phyloP scores from a whole-genome alignment of 148 eudicot species.

The Bassia scoparia region DNA sequence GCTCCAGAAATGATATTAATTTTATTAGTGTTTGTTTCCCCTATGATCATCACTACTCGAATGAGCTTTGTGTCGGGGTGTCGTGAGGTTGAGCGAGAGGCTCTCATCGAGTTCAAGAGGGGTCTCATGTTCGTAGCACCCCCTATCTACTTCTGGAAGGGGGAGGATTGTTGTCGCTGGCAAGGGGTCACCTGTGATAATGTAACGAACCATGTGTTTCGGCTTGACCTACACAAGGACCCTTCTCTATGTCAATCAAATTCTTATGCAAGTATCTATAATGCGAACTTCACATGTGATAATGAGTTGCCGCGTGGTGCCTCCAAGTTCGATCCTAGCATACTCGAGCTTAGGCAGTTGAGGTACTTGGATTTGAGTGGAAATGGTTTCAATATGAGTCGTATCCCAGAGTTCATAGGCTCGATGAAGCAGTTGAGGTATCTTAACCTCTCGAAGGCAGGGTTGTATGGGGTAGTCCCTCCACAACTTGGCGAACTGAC shows the following conservation, averaged over 20 bases:
- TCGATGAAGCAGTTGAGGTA: constrained; percentile 33
- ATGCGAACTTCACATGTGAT: no score
- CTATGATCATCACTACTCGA: neutral
- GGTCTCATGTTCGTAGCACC: constrained; percentile 14
- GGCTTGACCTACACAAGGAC: constrained; percentile 19
- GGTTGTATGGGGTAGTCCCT: constrained; percentile 25
- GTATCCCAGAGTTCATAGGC: constrained; percentile 35
- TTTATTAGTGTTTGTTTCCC: neutral
- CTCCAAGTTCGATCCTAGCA: constrained; percentile 6
- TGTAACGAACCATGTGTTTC: constrained; percentile 5
- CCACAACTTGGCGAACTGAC: constrained; percentile 34
- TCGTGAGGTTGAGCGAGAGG: constrained; percentile 19
- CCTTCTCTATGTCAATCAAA: neutral
- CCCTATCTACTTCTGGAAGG: constrained; percentile 28
- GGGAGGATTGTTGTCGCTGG: constrained; percentile 27
- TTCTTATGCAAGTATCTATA: no score
- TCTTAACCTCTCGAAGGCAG: constrained; percentile 24
- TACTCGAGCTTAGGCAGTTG: constrained; percentile 17
- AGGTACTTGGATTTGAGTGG: constrained; percentile 27
- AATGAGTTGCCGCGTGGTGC: no score
- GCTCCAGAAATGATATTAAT: neutral
- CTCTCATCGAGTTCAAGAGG: constrained; percentile 19
- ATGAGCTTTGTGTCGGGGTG: constrained; percentile 11
- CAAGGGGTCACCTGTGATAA: constrained; percentile 25
- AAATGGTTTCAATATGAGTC: constrained; percentile 16